phyloP scores from a whole-genome alignment of 768 basidiomycete genomes.

The Trametes cingulata region DNA sequence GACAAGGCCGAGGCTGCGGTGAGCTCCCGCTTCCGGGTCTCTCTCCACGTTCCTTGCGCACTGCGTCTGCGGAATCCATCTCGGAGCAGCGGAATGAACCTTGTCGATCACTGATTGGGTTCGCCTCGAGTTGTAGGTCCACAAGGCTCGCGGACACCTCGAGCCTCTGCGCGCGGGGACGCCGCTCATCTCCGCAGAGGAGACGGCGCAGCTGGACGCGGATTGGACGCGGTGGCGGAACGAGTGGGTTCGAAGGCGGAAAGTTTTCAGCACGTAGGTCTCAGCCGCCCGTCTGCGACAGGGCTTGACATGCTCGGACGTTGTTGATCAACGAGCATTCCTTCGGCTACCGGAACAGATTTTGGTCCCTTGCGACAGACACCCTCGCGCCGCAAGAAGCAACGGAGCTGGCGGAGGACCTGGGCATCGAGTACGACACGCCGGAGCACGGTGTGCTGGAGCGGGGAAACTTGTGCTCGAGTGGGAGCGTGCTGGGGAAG shows the following conservation, averaged over 20 bases:
- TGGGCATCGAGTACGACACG: slow-evolving; percentile 81
- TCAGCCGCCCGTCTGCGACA: not conserved
- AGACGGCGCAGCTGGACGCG: slow-evolving; percentile 63
- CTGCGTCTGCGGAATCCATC: not conserved
- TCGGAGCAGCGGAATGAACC: not conserved
- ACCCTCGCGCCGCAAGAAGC: slow-evolving; percentile 66
- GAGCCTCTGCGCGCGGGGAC: slow-evolving; percentile 67
- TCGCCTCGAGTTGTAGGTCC: slow-evolving; percentile 42
- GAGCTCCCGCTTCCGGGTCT: slow-evolving; percentile 24
- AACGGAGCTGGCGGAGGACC: slow-evolving; percentile 65
- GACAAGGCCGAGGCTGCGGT: slow-evolving; percentile 55
- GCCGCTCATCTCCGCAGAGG: slow-evolving; percentile 67
- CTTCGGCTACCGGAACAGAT: slow-evolving; percentile 41
- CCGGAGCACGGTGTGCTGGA: slow-evolving; percentile 70
- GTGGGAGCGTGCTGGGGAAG: slow-evolving; percentile 27
- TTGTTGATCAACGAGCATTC: not conserved
- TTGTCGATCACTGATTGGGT: not conserved
- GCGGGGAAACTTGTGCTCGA: slow-evolving; percentile 56
- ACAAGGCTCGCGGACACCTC: slow-evolving; percentile 50
- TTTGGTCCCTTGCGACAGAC: slow-evolving; percentile 76
- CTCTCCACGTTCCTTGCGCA: not conserved
- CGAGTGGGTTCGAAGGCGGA: slow-evolving; percentile 78
- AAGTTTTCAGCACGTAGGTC: slow-evolving; percentile 73
- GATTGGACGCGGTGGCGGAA: slow-evolving; percentile 81
- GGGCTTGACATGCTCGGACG: not conserved